Percentiles rank a stretch among this genome's conserved stretches.
Conservation (phyloP, 2,329 filamentous ascomycete species). For the Fusarium circinatum region DNA sequence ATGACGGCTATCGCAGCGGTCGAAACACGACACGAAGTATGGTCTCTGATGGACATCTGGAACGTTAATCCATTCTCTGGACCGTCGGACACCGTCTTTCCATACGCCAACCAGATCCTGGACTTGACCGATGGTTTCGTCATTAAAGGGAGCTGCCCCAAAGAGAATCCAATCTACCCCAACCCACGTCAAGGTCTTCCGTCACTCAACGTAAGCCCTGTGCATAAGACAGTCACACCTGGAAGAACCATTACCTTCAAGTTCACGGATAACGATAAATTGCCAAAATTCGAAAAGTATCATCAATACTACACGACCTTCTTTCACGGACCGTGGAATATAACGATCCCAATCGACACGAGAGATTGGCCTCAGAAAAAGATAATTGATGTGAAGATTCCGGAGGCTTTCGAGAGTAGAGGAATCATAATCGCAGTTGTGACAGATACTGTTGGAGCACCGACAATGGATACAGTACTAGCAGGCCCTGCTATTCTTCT, state of each 20-base stretch:
- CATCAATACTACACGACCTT: not conserved
- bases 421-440: not conserved
- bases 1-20: too few species aligned
- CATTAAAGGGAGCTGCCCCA: too few species aligned
- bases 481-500: not conserved
- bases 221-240: not conserved
- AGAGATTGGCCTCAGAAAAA: not conserved
- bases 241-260: not conserved
- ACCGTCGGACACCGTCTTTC: too few species aligned
- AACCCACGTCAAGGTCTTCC: not conserved
- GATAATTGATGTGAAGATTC: not conserved
- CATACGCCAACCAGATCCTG: too few species aligned
- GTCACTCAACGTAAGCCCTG: not conserved
- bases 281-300: not conserved
- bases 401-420: not conserved
- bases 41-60: too few species aligned
- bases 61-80: too few species aligned
- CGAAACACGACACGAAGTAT: too few species aligned
- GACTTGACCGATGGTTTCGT: too few species aligned
- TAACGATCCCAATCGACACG: not conserved
- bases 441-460: not conserved
- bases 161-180: not conserved
- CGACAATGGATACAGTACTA: not conserved
- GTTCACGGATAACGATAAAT: not conserved
- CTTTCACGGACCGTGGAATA: not conserved